Conservation (phyloP, 2,329 filamentous ascomycete genomes). For the Epichloe gansuensis region DNA sequence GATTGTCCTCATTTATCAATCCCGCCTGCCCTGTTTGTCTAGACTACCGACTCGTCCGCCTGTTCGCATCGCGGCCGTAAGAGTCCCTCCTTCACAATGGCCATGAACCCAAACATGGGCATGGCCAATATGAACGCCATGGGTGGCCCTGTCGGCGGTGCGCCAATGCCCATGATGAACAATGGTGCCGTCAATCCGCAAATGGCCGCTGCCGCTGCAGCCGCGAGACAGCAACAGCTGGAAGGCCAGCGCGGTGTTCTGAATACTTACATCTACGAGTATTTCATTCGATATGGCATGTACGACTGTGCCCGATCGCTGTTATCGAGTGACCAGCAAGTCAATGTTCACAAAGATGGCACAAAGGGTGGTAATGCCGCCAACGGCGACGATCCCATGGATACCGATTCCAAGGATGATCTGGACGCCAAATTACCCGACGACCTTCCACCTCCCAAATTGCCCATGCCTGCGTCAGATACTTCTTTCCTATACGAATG, state of each 20-base stretch:
- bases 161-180: slow-evolving; percentile 54
- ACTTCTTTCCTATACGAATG: slow-evolving; percentile 90
- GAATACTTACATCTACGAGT: slow-evolving; percentile 85
- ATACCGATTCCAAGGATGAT: slow-evolving; percentile 71
- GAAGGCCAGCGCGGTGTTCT: slow-evolving; percentile 44
- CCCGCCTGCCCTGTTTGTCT: slow-evolving; percentile 5
- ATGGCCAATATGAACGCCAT: slow-evolving; percentile 60
- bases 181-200: slow-evolving; percentile 30
- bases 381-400: slow-evolving; percentile 68
- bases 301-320: slow-evolving; percentile 70
- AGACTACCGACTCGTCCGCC: slow-evolving; percentile 8
- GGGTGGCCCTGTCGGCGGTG: slow-evolving; percentile 51
- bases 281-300: slow-evolving; percentile 77
- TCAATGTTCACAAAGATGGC: slow-evolving; percentile 56
- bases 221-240: slow-evolving; percentile 26
- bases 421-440: slow-evolving; percentile 60
- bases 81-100: slow-evolving; percentile 12
- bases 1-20: slow-evolving; percentile 8
- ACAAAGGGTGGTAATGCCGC: slow-evolving; percentile 55
- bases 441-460: slow-evolving; percentile 64
- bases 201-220: slow-evolving; percentile 19
- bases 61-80: slow-evolving; percentile 5
- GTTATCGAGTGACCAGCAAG: slow-evolving; percentile 49
- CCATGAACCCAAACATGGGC: slow-evolving; percentile 47
- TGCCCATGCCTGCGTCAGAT: slow-evolving; percentile 51